A percentile compares a stretch with the other conserved stretches of the same genome.
These are phyloP conservation scores for Martiniozyma asiatica DNA, from an alignment of 1,139 yeast genomes.

Conservation along the genomic window DNA sequence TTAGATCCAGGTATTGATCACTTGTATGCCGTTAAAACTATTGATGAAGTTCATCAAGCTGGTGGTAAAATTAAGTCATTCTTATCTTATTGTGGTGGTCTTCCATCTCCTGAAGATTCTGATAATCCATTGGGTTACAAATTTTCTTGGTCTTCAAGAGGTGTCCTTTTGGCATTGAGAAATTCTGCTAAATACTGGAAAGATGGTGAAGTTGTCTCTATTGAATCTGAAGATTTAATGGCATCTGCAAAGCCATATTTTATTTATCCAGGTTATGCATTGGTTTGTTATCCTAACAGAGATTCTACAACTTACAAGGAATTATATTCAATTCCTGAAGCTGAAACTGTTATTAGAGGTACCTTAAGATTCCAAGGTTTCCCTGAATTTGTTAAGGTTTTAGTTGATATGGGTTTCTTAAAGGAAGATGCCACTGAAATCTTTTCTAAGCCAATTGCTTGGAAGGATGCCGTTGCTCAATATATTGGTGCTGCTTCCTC, in stretches of 20 bases:
- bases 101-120: constrained; percentile 95
- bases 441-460: constrained; percentile 49
- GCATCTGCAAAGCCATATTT: constrained; percentile 89
- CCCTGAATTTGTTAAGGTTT: constrained; percentile 93
- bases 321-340: constrained; percentile 90
- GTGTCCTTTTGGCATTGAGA: constrained; percentile 89
- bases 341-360: constrained; percentile 93
- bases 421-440: constrained; percentile 57
- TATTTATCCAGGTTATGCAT: constrained; percentile 90
- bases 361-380: constrained; percentile 96
- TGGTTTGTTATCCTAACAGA: constrained; percentile 95
- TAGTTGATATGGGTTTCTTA: constrained; percentile 88
- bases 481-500: constrained; percentile 65
- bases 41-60: constrained; percentile 85
- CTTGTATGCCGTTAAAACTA: constrained; percentile 93
- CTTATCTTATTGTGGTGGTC: constrained; percentile 96
- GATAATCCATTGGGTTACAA: constrained; percentile 98
- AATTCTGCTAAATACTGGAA: constrained; percentile 84
- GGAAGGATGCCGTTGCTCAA: constrained; percentile 81
- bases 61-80: constrained; percentile 91
- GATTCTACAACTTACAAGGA: constrained; percentile 92
- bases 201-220: constrained; percentile 71
- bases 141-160: constrained; percentile 98
- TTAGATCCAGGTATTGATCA: constrained; percentile 98
- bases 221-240: constrained; percentile 88